Base-by-base conservation (phyloP, 768 basidiomycete genomes). In the Phanerodontia chrysosporium region DNA sequence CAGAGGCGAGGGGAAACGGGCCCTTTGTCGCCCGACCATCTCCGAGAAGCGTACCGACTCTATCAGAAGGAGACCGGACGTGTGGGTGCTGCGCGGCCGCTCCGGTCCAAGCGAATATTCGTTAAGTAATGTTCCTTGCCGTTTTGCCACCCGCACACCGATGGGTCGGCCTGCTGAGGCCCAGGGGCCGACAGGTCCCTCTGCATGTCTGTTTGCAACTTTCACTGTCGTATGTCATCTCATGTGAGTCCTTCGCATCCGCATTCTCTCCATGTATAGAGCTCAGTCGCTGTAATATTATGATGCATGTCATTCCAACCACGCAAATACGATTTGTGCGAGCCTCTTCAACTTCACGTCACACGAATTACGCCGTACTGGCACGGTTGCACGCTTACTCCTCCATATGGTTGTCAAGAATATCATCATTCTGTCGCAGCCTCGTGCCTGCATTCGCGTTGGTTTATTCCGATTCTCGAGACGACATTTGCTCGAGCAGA, bases 21-120 rank as follows among this genome's bases (percentile, higher is more conserved):
- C 0, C 88, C 94, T 0, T 74, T 96, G 24, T 85, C 90, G 1
- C 94, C 94, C 0, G 92, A 94, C 64, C 91, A 96, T 70, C 76
- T 96, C 12, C 87, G 94, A 5, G 93, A 95, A 69, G 94, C 94
- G 1, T 94, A 96, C 67, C 76, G 90, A 27, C 74, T 84, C 65
- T 96, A 95, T 67, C 88, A 91, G 67, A 76, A 83, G 49, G 90
- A 92, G 69, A 85, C 89, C 0, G 93, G 92, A 5, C 80, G 83
- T 44, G 88, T 94, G 1, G 92, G 92, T 0, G 83, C 90, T 42
- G 89, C 90, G 8, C 75, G 86, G 45, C 86, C 90, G 1, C 64
- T 89, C 56, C 76, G 83, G 58, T 78, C 83, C 28, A 90, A 90
- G 72, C 85, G 79, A 60, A 70, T 94, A 49, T 96, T 95, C 69